Evolutionary conservation across 495 filamentous ascomycete species (phyloP).

Genomic region (Alectoria sarmentosa): DNA sequence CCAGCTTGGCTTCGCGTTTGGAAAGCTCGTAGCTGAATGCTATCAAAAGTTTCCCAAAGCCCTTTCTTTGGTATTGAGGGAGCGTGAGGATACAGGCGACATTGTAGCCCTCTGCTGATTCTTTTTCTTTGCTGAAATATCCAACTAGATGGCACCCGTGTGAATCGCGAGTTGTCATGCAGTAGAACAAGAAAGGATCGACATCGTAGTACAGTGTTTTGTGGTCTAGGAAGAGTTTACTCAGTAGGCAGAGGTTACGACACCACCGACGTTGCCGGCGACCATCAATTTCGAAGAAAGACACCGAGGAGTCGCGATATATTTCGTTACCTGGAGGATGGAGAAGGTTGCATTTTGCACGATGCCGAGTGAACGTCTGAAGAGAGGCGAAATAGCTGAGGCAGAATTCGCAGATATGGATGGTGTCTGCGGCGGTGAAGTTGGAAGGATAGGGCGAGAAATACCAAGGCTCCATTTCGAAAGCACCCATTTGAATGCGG

Average conservation of each 20-base stretch:
- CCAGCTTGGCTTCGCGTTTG: constrained; percentile 88
- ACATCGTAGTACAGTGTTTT: constrained; percentile 99
- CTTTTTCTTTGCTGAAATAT: constrained; percentile 98
- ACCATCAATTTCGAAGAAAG: constrained; percentile 97
- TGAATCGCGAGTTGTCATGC: constrained; percentile 83
- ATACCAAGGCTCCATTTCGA: constrained; percentile 95
- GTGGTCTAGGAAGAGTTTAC: constrained; percentile 95
- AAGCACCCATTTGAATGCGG: constrained; percentile 85
- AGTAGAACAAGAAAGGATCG: constrained; percentile 97
- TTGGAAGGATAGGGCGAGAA: constrained; percentile 92
- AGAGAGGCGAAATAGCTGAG: constrained; percentile 78
- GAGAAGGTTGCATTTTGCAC: constrained; percentile 80
- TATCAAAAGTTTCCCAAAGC: constrained; percentile 87
- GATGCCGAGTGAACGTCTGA: constrained; percentile 75
- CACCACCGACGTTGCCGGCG: constrained; percentile 95
- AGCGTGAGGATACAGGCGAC: constrained; percentile 95
- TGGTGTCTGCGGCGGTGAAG: constrained; percentile 76
- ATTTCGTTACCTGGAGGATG: constrained; percentile 98
- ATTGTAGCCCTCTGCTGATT: constrained; percentile 92
- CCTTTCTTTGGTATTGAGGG: constrained; percentile 90
- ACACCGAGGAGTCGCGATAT: constrained; percentile 88
- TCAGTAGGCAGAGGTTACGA: constrained; percentile 87
- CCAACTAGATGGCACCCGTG: constrained; percentile 89
- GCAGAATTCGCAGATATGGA: constrained; percentile 98
- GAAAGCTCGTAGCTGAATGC: constrained; percentile 97